phyloP scores from a whole-genome alignment of 1,139 yeast species.

The Geotrichum bryndzae region DNA sequence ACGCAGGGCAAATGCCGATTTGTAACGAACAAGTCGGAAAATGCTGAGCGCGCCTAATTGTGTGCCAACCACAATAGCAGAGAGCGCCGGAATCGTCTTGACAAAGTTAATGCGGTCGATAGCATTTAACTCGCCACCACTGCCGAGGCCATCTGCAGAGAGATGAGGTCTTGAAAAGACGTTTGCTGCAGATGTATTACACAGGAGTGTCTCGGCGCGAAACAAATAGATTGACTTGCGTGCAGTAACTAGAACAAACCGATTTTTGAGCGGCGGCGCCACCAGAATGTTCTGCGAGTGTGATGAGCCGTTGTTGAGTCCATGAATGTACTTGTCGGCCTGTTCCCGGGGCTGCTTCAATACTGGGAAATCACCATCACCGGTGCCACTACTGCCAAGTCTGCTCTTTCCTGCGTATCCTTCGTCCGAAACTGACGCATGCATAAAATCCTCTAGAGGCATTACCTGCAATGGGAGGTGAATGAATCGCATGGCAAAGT shows the following conservation, averaged over 20 bases:
- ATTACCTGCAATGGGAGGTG: conserved; percentile 1
- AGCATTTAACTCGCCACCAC: conserved; percentile 31
- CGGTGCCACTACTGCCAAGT: not conserved
- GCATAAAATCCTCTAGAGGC: not conserved
- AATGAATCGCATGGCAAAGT: conserved; percentile 16
- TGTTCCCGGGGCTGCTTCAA: not conserved
- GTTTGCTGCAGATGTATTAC: conserved; percentile 46
- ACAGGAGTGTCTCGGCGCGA: conserved; percentile 45
- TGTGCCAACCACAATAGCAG: conserved; percentile 48
- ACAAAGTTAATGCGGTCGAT: conserved; percentile 52
- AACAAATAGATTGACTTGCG: conserved; percentile 37
- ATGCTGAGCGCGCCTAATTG: conserved; percentile 57
- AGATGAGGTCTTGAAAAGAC: conserved; percentile 39
- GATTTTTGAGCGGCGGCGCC: conserved; percentile 32
- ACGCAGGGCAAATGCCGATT: conserved; percentile 55
- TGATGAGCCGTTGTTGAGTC: not conserved
- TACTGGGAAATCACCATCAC: not conserved
- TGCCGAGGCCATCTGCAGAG: conserved; percentile 24
- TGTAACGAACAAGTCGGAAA: conserved; percentile 49
- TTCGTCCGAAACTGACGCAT: not conserved
- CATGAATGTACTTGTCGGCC: not conserved
- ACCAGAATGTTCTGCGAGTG: not conserved
- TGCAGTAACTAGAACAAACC: conserved; percentile 42
- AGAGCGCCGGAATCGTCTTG: conserved; percentile 48
- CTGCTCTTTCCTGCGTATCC: not conserved